Conservation (phyloP, 2,329 filamentous ascomycete genomes). For the Stagonosporopsis vannaccii region DNA sequence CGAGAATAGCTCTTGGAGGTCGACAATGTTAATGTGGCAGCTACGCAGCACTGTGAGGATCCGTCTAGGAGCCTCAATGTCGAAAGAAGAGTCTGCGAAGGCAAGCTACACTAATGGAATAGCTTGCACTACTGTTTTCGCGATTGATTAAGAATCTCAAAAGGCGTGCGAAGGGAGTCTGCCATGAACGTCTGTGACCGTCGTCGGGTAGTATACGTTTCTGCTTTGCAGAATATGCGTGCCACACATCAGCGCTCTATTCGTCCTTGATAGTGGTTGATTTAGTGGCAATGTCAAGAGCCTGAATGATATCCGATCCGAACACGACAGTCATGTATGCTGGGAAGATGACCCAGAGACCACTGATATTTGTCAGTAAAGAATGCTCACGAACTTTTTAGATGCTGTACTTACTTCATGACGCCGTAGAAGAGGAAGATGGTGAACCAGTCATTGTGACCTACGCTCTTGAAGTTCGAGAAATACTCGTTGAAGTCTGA, state of each 20-base stretch:
- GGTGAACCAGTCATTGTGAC: constrained; percentile 64
- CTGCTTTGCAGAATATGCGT: background rate
- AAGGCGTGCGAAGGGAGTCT: background rate
- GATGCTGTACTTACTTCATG: constrained; percentile 64
- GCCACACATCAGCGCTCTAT: background rate
- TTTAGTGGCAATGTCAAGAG: constrained; percentile 58
- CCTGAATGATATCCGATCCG: constrained; percentile 67
- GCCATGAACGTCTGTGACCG: no score
- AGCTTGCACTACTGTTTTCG: background rate
- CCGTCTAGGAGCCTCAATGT: background rate
- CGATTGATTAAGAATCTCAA: background rate
- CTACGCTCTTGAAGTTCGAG: constrained; percentile 66
- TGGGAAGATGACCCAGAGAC: constrained; percentile 70
- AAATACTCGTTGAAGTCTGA: constrained; percentile 67
- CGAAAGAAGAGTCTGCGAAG: background rate
- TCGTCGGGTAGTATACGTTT: background rate
- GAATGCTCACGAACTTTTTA: background rate
- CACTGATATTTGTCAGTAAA: constrained; percentile 52
- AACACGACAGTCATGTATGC: constrained; percentile 68
- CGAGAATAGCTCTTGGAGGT: no score
- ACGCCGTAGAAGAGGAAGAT: constrained; percentile 69
- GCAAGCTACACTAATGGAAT: background rate
- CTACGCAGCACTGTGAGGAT: background rate
- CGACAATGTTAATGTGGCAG: background rate
- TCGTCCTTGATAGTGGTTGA: constrained; percentile 34